phyloP scores from a whole-genome alignment of 208 protist genomes.

The Kentomonas sorsogonicus region DNA sequence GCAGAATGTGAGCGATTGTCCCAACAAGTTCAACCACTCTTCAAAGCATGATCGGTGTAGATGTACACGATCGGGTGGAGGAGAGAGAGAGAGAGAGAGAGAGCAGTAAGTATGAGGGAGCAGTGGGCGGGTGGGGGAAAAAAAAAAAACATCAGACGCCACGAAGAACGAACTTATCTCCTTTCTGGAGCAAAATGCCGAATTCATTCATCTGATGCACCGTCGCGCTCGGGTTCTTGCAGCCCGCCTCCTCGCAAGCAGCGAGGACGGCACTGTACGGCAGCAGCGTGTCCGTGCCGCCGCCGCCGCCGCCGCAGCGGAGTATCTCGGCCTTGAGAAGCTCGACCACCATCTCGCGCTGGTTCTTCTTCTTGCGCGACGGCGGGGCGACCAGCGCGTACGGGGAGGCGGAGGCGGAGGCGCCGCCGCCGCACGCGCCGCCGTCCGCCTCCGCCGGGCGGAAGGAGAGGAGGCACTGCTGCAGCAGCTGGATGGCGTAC shows the following conservation, averaged over 20 bases:
- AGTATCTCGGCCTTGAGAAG: slow-evolving; percentile 60
- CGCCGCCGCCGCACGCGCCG: slow-evolving; percentile 1
- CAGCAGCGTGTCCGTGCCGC: slow-evolving; percentile 40
- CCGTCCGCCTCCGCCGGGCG: slow-evolving; percentile 10
- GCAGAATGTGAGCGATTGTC: too few species aligned
- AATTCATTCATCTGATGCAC: slow-evolving; percentile 81
- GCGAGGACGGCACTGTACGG: slow-evolving; percentile 51
- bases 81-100: too few species aligned
- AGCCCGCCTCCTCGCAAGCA: slow-evolving; percentile 69
- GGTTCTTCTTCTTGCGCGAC: slow-evolving; percentile 24
- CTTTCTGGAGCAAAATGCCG: slow-evolving; percentile 59
- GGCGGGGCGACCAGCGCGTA: too few species aligned
- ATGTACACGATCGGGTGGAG: too few species aligned
- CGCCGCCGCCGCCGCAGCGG: slow-evolving; percentile 39
- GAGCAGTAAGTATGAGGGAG: too few species aligned
- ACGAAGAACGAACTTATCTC: slow-evolving; percentile 59
- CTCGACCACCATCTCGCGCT: slow-evolving; percentile 59
- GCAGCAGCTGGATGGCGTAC: slow-evolving; percentile 90
- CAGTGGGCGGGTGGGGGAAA: too few species aligned
- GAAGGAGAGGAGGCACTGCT: slow-evolving; percentile 51
- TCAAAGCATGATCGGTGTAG: too few species aligned
- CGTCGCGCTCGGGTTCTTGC: slow-evolving; percentile 61
- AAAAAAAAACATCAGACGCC: slow-evolving; percentile 31
- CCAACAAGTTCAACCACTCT: too few species aligned
- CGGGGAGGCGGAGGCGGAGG: too few species aligned